A percentile compares a stretch with the other conserved stretches of the same genome.
phyloP scores from a whole-genome alignment of 73 alveolate species.

The Halteria grandinella region DNA sequence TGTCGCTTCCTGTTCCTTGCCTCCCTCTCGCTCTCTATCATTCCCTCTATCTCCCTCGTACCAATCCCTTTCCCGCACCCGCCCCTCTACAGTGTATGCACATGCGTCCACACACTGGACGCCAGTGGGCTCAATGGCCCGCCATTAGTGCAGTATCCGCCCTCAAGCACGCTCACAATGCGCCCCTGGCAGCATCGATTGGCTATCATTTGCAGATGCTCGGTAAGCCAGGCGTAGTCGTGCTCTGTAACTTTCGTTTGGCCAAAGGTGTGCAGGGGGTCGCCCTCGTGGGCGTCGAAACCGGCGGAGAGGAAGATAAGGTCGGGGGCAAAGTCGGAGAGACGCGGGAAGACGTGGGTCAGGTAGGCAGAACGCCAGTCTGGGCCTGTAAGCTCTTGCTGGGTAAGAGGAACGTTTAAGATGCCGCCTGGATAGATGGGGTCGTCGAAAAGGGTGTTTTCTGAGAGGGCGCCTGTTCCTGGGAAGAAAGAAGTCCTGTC shows the following conservation, averaged over 20 bases:
- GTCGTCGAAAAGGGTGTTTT: slow-evolving; percentile 66
- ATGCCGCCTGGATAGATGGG: slow-evolving; percentile 88
- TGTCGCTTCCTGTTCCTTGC: too few species aligned
- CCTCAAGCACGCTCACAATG: slow-evolving; percentile 94
- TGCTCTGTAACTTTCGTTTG: slow-evolving; percentile 70
- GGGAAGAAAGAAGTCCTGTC: slow-evolving; percentile 55
- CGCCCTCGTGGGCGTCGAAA: slow-evolving; percentile 97
- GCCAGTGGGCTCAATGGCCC: slow-evolving; percentile 91
- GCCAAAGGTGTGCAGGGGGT: slow-evolving; percentile 46
- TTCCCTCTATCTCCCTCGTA: too few species aligned
- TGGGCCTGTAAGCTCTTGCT: slow-evolving; percentile 51
- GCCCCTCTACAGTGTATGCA: slow-evolving; percentile 66
- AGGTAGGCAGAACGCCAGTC: slow-evolving; percentile 70
- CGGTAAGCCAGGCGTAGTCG: slow-evolving; percentile 94
- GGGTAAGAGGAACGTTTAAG: slow-evolving; percentile 77
- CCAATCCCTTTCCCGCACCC: too few species aligned
- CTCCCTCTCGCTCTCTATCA: too few species aligned
- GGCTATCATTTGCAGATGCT: slow-evolving; percentile 87
- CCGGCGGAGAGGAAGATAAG: slow-evolving; percentile 97
- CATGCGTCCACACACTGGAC: slow-evolving; percentile 84
- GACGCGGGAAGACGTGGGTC: slow-evolving; percentile 83
- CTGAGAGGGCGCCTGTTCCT: slow-evolving; percentile 52
- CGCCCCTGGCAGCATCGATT: slow-evolving; percentile 90
- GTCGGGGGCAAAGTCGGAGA: slow-evolving; percentile 94
- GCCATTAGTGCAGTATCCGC: slow-evolving; percentile 95